Evolutionary conservation across 2,329 filamentous ascomycete species (phyloP), one percentile per base, ranked within the genome.

Genomic region (Ophiocordyceps sinensis): DNA sequence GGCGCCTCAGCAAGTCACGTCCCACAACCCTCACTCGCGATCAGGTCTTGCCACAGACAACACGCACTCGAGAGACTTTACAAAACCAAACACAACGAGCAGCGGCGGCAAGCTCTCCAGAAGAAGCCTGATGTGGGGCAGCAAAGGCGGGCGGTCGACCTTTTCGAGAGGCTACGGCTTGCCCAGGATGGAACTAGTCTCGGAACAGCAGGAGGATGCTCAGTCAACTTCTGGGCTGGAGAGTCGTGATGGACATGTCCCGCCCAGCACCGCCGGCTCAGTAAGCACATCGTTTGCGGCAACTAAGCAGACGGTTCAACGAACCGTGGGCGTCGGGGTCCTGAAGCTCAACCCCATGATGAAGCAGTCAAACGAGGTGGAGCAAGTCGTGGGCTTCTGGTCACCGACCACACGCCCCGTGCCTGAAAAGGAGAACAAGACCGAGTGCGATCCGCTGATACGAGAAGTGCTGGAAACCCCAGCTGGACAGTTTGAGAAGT

Each of bases 351-450:
- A 86, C 49, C 65, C 75, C 1, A 66, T 91, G 40, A 74, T 91
- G 64, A 82, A 79, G 53, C 74, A 81, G 45, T 67, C 71, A 7
- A 77, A 80, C 40, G 82, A 89, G 52, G 63, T 75, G 5, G 86
- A 94, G 53, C 81, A 86, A 44, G 71, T 83, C 2, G 67, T 94
- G 41, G 79, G 73, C 30, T 75, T 94, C 32, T 94, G 85, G 85
- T 71, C 82, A 1, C 75, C 82, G 1, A 66, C 71, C 3, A 55
- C 71, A 23, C 69, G 64, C 30, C 65, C 67, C 15, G 62, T 63
- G 5, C 66, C 73, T 13, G 75, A 83, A 38, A 72, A 68, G 38
- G 70, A 73, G 21, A 70, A 75, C 6, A 66, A 69, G 23, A 70
- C 82, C 37, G 81, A 79, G 13, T 89, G 83, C 73, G 77, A 88